Percentiles rank a stretch among this genome's conserved stretches.
These are phyloP conservation scores for Ustanciosporium gigantosporum DNA, from an alignment of 1,284 basidiomycete genomes.

Conservation along the genomic window DNA sequence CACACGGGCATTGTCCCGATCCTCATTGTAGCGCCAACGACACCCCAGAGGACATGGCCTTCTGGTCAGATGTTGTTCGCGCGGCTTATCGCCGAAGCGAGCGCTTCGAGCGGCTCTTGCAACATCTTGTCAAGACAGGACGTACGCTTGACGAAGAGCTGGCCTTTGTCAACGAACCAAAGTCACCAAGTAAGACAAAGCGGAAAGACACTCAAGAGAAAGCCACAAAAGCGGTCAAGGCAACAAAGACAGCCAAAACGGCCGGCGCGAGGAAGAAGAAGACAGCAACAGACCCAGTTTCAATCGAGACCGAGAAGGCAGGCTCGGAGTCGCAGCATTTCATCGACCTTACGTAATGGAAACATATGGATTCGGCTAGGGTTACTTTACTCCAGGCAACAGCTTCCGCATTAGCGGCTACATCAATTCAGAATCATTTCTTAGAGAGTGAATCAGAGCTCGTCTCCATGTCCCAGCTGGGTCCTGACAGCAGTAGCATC, in stretches of 20 bases:
- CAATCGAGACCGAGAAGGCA: too few species aligned
- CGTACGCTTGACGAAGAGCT: conserved; percentile 9
- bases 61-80: conserved; percentile 45
- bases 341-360: too few species aligned
- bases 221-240: neutral
- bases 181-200: neutral
- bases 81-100: conserved; percentile 36
- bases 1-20: conserved; percentile 33
- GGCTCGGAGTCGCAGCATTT: too few species aligned
- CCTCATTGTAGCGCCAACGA: neutral
- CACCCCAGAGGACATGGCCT: neutral
- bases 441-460: too few species aligned
- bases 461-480: too few species aligned
- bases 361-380: too few species aligned
- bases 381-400: too few species aligned
- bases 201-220: neutral
- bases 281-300: too few species aligned
- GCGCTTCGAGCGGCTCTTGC: conserved; percentile 21
- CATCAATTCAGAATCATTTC: too few species aligned
- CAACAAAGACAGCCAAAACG: conserved; percentile 1
- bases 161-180: neutral
- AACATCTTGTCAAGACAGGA: conserved; percentile 12
- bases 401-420: too few species aligned
- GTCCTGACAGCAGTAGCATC: too few species aligned
- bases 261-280: neutral